Conservation (phyloP, 1,284 basidiomycete genomes). For the Paramarasmius palmivorus region DNA sequence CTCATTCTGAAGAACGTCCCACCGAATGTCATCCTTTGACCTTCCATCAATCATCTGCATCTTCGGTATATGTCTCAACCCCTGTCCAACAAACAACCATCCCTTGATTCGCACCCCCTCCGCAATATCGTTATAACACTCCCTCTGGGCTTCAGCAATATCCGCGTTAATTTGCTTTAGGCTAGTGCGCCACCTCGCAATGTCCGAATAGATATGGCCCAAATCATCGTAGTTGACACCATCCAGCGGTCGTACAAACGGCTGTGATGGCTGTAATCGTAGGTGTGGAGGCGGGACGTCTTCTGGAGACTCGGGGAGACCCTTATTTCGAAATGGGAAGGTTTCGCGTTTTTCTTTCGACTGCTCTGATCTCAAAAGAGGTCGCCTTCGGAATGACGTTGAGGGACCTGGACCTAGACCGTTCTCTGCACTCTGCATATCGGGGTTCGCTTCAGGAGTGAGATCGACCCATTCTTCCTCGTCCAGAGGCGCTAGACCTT, state of each 20-base stretch:
- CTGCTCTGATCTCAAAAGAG: constrained; percentile 30
- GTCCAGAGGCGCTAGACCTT: constrained; percentile 31
- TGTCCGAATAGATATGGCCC: constrained; percentile 63
- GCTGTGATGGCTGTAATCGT: constrained; percentile 65
- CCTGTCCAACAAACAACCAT: constrained; percentile 75
- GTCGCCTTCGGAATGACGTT: constrained; percentile 30
- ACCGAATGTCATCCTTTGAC: constrained; percentile 79
- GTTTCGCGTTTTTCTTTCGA: constrained; percentile 55
- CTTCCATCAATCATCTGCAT: constrained; percentile 72
- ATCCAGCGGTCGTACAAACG: constrained; percentile 71
- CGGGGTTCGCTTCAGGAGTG: constrained; percentile 15
- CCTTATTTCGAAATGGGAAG: constrained; percentile 55
- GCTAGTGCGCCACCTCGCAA: constrained; percentile 65
- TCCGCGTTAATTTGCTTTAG: constrained; percentile 73
- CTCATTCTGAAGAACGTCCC: constrained; percentile 71
- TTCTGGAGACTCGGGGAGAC: constrained; percentile 26
- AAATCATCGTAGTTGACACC: constrained; percentile 66
- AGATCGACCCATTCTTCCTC: constrained; percentile 23
- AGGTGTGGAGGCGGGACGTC: constrained; percentile 61
- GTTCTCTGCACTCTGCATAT: constrained; percentile 18
- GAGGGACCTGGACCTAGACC: constrained; percentile 29
- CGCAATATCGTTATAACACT: constrained; percentile 69
- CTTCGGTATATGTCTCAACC: constrained; percentile 62
- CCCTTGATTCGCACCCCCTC: constrained; percentile 68
- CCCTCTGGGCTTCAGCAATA: constrained; percentile 64